These are phyloP conservation scores for Stylosanthes scabra DNA, from an alignment of 331 rosid species.

Conservation along the genomic window DNA sequence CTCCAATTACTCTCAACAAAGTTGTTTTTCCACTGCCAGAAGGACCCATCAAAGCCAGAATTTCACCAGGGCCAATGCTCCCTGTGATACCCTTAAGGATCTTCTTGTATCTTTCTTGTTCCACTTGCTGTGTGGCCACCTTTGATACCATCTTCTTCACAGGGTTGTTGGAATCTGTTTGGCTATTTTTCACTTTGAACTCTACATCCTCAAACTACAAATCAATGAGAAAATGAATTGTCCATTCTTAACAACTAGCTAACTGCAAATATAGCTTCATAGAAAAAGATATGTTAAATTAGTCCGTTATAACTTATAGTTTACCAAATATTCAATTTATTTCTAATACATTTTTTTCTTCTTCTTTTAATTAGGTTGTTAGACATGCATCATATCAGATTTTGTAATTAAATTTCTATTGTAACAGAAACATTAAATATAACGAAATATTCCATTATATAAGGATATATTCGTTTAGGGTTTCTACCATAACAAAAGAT, in stretches of 20 bases:
- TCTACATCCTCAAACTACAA: slow-evolving; percentile 96
- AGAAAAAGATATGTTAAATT: background rate
- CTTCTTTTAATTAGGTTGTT: no score
- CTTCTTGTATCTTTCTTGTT: slow-evolving; percentile 67
- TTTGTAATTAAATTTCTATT: no score
- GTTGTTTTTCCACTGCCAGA: slow-evolving; percentile 99
- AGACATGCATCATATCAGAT: no score
- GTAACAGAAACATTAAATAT: no score
- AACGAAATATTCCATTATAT: no score
- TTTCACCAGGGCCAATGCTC: slow-evolving; percentile 88
- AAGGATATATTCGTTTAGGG: no score
- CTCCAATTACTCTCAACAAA: slow-evolving; percentile 87
- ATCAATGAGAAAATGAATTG: slow-evolving; percentile 10
- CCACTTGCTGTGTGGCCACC: slow-evolving; percentile 55
- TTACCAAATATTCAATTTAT: no score
- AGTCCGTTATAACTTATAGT: no score
- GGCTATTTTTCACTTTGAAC: slow-evolving; percentile 66
- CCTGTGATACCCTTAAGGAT: slow-evolving; percentile 90
- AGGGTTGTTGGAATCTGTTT: slow-evolving; percentile 51
- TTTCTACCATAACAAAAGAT: no score
- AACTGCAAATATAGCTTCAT: background rate
- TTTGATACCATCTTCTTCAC: slow-evolving; percentile 72
- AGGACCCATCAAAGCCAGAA: slow-evolving; percentile 98
- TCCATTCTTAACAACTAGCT: slow-evolving; percentile 5
- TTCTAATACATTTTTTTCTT: no score